phyloP scores from a whole-genome alignment of 129 eudicot genomes.

The Escallonia rubra region DNA sequence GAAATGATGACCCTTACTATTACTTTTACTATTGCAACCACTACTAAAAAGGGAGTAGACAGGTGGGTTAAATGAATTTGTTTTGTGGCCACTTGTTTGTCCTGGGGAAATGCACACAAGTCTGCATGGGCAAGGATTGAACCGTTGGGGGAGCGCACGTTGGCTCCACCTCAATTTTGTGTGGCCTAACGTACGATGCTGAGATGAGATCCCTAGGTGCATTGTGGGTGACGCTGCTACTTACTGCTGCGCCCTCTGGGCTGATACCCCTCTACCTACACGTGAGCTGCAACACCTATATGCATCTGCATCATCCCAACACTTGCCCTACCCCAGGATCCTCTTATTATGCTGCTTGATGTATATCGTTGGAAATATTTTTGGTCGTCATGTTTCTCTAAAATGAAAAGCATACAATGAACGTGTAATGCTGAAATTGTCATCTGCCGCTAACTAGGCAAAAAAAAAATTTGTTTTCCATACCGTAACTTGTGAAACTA shows the following conservation, averaged over 20 bases:
- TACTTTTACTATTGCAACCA: no score
- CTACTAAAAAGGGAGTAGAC: not conserved
- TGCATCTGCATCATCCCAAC: not conserved
- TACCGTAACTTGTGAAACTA: no score
- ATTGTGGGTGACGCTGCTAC: not conserved
- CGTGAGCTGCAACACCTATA: not conserved
- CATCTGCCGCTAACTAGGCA: no score
- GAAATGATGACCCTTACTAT: not conserved
- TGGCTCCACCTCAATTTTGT: not conserved
- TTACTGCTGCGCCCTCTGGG: no score
- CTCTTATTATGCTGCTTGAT: no score
- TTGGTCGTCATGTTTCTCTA: no score
- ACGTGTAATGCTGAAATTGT: no score
- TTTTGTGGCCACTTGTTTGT: not conserved
- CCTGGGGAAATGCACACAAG: not conserved
- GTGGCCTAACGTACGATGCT: not conserved
- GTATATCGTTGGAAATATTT: no score
- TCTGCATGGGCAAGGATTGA: not conserved
- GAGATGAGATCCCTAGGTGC: slow-evolving; percentile 1
- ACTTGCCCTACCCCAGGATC: not conserved
- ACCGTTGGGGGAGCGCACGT: not conserved
- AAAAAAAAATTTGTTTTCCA: no score
- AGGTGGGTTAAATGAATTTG: not conserved
- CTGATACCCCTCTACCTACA: not conserved
- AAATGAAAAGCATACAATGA: no score